phyloP scores from a whole-genome alignment of 1,284 basidiomycete species.

The Thelephora terrestris region DNA sequence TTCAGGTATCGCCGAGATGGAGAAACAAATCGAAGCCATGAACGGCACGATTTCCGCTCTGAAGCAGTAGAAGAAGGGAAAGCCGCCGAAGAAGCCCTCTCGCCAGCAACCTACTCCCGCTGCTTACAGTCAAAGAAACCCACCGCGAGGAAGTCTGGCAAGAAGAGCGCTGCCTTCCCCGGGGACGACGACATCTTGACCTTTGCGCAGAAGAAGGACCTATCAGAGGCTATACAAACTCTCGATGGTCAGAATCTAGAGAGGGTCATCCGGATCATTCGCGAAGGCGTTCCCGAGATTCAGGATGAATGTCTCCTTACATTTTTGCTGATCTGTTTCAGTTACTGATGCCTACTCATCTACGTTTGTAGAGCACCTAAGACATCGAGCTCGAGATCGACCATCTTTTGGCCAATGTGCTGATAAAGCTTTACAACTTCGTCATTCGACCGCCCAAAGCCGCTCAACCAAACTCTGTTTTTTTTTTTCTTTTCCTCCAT shows the following conservation, averaged over 20 bases:
- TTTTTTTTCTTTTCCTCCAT: no score
- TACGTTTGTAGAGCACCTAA: constrained; percentile 63
- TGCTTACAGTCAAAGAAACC: constrained; percentile 30
- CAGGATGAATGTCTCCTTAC: constrained; percentile 66
- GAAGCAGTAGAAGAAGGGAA: constrained; percentile 58
- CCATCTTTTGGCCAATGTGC: constrained; percentile 69
- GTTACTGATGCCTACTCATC: constrained; percentile 7
- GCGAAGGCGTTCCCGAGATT: constrained; percentile 81
- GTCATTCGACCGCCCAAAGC: constrained; percentile 70
- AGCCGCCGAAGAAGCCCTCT: constrained; percentile 49
- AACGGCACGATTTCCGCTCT: constrained; percentile 51
- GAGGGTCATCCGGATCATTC: constrained; percentile 86
- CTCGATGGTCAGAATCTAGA: constrained; percentile 73
- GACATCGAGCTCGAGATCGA: constrained; percentile 98
- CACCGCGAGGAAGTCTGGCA: constrained; percentile 42
- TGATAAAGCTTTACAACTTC: constrained; percentile 89
- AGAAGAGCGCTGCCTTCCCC: constrained; percentile 13
- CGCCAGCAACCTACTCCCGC: constrained; percentile 24
- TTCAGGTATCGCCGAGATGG: constrained; percentile 58
- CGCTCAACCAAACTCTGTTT: constrained; percentile 46
- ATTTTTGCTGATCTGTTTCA: constrained; percentile 4
- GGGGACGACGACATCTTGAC: constrained; percentile 64
- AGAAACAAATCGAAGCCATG: constrained; percentile 67
- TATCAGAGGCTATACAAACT: constrained; percentile 83
- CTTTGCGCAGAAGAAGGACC: constrained; percentile 92